A percentile compares a stretch with the other conserved stretches of the same genome.
phyloP scores from a whole-genome alignment of 78 protist species.

The Dictyostelium intermedium region DNA sequence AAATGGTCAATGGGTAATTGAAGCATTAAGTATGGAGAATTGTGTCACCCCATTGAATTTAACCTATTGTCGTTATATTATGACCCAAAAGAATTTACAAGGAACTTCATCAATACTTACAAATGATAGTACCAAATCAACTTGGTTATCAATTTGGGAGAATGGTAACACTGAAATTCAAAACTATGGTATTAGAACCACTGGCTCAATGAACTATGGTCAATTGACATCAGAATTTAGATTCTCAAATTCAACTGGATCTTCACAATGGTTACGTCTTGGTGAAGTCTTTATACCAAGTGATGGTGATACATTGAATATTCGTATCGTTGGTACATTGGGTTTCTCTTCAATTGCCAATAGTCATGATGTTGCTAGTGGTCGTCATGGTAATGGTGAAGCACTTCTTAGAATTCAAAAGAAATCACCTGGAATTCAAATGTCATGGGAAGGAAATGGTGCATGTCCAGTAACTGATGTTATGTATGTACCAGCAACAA shows the following conservation, averaged over 20 bases:
- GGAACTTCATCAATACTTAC: neutral
- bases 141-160: conserved; percentile 1
- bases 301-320: neutral
- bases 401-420: neutral
- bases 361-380: conserved; percentile 1
- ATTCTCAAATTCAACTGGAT: neutral
- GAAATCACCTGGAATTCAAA: neutral
- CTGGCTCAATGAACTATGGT: neutral
- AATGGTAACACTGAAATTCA: neutral
- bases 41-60: neutral
- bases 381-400: conserved; percentile 9
- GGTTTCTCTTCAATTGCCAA: neutral
- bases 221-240: neutral
- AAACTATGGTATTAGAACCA: neutral
- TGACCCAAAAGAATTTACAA: neutral
- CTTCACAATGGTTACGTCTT: neutral
- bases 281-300: neutral
- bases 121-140: neutral
- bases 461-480: neutral
- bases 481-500: neutral
- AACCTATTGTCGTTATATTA: neutral
- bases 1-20: conserved; percentile 7
- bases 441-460: neutral
- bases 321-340: neutral
- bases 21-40: neutral